Evolutionary conservation across 2,329 filamentous ascomycete genomes (phyloP).

Genomic region (Epichloe gansuensis): DNA sequence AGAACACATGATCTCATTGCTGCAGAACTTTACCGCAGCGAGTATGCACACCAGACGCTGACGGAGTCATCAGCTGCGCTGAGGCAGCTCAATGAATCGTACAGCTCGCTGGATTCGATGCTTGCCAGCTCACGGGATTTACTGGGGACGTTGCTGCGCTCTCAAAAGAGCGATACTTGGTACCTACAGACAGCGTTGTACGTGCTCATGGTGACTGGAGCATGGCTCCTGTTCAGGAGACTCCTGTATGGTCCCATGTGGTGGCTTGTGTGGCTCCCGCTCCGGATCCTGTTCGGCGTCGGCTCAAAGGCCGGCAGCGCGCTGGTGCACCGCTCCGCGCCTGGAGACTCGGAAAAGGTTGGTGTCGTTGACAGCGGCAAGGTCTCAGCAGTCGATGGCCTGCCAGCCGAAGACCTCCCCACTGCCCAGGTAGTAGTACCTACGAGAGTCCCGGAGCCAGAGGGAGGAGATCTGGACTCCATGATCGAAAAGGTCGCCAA

Average conservation of each 20-base stretch:
- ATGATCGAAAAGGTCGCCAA: conserved; percentile 41
- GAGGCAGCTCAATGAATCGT: conserved; percentile 67
- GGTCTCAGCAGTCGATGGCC: conserved; percentile 20
- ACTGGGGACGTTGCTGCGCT: conserved; percentile 65
- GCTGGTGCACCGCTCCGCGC: conserved; percentile 26
- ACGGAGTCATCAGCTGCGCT: conserved; percentile 73
- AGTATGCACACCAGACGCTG: conserved; percentile 82
- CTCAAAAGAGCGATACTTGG: conserved; percentile 96
- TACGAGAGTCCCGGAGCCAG: conserved; percentile 11
- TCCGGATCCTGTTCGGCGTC: conserved; percentile 52
- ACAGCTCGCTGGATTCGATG: conserved; percentile 65
- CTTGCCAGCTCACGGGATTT: conserved; percentile 62
- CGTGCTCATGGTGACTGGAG: conserved; percentile 61
- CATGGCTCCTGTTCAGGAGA: conserved; percentile 76
- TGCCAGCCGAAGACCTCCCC: conserved; percentile 31
- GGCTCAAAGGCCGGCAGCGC: conserved; percentile 41
- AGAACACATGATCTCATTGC: conserved; percentile 81
- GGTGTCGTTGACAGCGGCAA: conserved; percentile 16
- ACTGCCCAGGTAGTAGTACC: conserved; percentile 33
- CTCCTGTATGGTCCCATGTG: conserved; percentile 79
- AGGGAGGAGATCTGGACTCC: conserved; percentile 20
- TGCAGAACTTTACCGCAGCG: conserved; percentile 69
- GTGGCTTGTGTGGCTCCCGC: conserved; percentile 76
- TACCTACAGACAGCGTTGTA: conserved; percentile 87
- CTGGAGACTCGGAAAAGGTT: conserved; percentile 13